Evolutionary conservation across 1,139 yeast species (phyloP).

Genomic region (Wickerhamomyces sp.): DNA sequence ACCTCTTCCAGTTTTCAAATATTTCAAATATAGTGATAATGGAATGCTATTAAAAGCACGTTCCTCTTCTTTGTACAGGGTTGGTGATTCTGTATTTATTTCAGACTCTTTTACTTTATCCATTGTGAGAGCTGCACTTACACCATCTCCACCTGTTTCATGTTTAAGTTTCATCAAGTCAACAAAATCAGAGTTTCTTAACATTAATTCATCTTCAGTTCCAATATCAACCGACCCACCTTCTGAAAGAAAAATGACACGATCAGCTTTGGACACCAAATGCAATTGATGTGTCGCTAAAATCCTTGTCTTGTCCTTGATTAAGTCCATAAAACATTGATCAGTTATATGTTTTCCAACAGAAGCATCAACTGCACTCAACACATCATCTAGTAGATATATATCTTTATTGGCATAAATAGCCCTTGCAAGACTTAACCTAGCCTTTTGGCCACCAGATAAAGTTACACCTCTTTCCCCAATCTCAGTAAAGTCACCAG

Average conservation of each 20-base stretch:
- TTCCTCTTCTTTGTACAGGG: no score
- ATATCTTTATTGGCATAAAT: slow-evolving; percentile 67
- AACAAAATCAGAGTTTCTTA: neutral
- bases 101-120: no score
- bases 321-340: slow-evolving; percentile 55
- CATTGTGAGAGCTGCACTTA: no score
- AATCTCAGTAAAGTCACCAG: neutral
- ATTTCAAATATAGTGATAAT: no score
- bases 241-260: slow-evolving; percentile 59
- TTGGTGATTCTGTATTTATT: no score
- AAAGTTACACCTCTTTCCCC: slow-evolving; percentile 1
- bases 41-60: no score
- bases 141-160: no score
- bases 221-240: slow-evolving; percentile 61
- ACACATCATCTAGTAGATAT: slow-evolving; percentile 72
- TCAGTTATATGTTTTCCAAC: slow-evolving; percentile 80
- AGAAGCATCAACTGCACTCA: slow-evolving; percentile 87
- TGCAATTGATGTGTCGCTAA: slow-evolving; percentile 83
- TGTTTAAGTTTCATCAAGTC: neutral
- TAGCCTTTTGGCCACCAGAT: slow-evolving; percentile 85
- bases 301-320: slow-evolving; percentile 58
- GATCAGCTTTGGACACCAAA: slow-evolving; percentile 59
- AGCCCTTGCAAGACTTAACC: slow-evolving; percentile 68
- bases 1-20: no score
- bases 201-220: slow-evolving; percentile 30